phyloP scores from a whole-genome alignment of 1,284 basidiomycete genomes.

The Ganoderma leucocontextum region DNA sequence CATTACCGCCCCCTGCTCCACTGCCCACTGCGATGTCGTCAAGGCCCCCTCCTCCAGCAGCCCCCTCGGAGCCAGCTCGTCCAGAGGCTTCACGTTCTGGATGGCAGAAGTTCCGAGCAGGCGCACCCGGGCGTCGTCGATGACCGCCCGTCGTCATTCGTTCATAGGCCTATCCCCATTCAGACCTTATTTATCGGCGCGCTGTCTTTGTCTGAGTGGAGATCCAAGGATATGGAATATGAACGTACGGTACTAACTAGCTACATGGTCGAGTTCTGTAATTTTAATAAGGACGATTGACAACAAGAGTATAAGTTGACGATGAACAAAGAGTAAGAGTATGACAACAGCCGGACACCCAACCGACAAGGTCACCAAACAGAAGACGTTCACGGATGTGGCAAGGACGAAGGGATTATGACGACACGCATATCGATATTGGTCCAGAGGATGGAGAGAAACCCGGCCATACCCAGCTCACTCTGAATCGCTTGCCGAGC shows the following conservation, averaged over 20 bases:
- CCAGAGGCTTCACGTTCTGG: constrained; percentile 46
- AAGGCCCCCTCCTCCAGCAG: constrained; percentile 8
- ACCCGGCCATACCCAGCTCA: constrained; percentile 46
- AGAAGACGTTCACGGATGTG: constrained; percentile 24
- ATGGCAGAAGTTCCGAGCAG: constrained; percentile 62
- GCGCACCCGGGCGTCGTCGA: constrained; percentile 38
- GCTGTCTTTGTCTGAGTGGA: neutral
- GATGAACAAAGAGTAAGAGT: constrained; percentile 10
- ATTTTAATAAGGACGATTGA: constrained; percentile 43
- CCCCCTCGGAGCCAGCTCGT: constrained; percentile 9
- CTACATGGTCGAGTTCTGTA: constrained; percentile 46
- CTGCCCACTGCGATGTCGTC: constrained; percentile 13
- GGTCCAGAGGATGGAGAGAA: constrained; percentile 19
- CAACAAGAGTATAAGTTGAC: constrained; percentile 32
- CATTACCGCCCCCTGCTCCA: constrained; percentile 8
- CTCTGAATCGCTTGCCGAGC: constrained; percentile 85
- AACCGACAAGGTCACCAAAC: constrained; percentile 22
- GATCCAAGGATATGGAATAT: constrained; percentile 28
- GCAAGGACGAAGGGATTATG: constrained; percentile 31
- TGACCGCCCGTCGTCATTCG: constrained; percentile 14
- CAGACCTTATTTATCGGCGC: neutral
- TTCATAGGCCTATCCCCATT: neutral
- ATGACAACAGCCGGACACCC: constrained; percentile 27
- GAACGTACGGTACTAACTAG: constrained; percentile 46
- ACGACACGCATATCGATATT: constrained; percentile 27